phyloP scores from a whole-genome alignment of 257 asterid genomes.

The Salvia hispanica region DNA sequence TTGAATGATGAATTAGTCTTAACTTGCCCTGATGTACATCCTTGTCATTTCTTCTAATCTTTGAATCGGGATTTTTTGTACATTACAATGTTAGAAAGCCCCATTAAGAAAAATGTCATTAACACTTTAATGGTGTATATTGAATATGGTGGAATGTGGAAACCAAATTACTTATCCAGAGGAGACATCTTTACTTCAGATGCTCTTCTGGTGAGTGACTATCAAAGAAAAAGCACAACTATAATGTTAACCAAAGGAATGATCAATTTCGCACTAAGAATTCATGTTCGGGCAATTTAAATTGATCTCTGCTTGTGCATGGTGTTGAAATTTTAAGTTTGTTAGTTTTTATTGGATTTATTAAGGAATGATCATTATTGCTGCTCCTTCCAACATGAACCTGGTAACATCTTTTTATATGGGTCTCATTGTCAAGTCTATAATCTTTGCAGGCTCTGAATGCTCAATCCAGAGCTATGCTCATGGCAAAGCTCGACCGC shows the following conservation, averaged over 20 bases:
- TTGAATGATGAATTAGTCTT: neutral
- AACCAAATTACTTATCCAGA: no score
- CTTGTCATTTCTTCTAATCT: neutral
- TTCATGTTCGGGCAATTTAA: neutral
- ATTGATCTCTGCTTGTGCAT: neutral
- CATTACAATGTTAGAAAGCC: neutral
- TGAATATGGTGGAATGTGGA: neutral
- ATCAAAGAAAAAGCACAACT: neutral
- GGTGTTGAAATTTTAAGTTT: neutral
- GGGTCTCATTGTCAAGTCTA: slow-evolving; percentile 18
- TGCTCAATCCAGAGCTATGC: slow-evolving; percentile 97
- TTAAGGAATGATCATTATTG: neutral
- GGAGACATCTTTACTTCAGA: no score
- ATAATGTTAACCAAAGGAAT: neutral
- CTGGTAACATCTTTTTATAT: neutral
- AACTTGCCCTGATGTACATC: neutral
- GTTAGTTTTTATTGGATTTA: neutral
- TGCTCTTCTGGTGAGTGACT: neutral
- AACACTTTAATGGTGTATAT: neutral
- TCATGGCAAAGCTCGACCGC: slow-evolving; percentile 94
- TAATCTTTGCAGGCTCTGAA: slow-evolving; percentile 66
- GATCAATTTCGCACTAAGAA: neutral
- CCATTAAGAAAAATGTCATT: neutral
- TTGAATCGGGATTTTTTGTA: no score
- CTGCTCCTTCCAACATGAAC: neutral